These are phyloP conservation scores for Pachyrhizus erosus DNA, from an alignment of 306 rosid species.

Conservation along the genomic window DNA sequence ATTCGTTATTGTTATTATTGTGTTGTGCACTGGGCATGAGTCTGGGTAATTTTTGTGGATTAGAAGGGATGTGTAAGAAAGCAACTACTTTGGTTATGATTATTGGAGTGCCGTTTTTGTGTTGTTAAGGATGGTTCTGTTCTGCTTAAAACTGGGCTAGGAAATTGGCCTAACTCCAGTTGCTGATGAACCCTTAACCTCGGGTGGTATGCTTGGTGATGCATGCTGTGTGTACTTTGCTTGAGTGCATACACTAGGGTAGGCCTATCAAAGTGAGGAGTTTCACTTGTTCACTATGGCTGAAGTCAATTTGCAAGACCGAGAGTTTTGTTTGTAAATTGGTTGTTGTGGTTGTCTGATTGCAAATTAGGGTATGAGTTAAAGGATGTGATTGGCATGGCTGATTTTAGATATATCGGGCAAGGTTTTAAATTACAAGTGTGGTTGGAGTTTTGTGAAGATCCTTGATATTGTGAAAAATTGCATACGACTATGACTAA, in stretches of 20 bases:
- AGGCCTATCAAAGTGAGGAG: too few species aligned
- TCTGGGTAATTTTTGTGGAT: neutral
- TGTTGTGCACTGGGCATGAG: neutral
- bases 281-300: too few species aligned
- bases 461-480: neutral
- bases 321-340: constrained; percentile 13
- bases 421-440: neutral
- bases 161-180: too few species aligned
- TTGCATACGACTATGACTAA: neutral
- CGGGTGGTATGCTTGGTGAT: too few species aligned
- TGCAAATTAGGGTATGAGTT: neutral
- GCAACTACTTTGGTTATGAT: neutral
- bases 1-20: neutral
- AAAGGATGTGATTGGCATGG: neutral
- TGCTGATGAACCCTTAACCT: too few species aligned
- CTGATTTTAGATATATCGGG: neutral
- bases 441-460: neutral
- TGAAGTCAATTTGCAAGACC: neutral
- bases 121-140: too few species aligned
- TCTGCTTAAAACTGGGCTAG: too few species aligned
- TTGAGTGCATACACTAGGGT: too few species aligned
- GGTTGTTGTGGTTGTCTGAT: neutral
- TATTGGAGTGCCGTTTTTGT: neutral
- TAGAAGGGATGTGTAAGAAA: neutral
- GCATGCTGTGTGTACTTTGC: too few species aligned